A percentile compares a stretch with the other conserved stretches of the same genome.
Conservation (phyloP, 2,329 filamentous ascomycete species). For the Cladosporium sp. region DNA sequence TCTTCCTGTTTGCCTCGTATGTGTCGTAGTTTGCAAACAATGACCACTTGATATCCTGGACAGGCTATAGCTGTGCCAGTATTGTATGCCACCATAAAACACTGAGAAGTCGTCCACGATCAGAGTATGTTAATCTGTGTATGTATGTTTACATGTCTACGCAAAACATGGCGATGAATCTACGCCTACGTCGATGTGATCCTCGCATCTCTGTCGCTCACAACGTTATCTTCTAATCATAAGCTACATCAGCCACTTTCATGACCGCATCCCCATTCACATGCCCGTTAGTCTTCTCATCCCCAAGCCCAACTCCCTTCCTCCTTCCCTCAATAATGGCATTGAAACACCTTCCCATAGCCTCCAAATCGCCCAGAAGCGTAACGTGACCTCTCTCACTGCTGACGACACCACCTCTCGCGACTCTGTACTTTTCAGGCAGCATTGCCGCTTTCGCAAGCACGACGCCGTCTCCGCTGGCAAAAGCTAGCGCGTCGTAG, state of each 20-base stretch:
- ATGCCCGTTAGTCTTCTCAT: neutral
- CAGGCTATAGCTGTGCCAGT: no score
- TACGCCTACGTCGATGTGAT: no score
- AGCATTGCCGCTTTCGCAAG: slow-evolving; percentile 81
- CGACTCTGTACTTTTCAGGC: slow-evolving; percentile 71
- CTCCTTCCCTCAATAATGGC: slow-evolving; percentile 63
- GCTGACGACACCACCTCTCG: slow-evolving; percentile 68
- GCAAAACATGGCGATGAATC: no score
- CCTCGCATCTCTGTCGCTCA: no score
- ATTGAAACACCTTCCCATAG: slow-evolving; percentile 68
- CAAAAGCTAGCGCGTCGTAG: slow-evolving; percentile 84
- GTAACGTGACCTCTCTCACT: slow-evolving; percentile 85
- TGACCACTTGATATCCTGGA: no score
- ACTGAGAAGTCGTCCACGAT: no score
- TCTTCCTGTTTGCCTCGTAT: no score
- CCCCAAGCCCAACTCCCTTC: slow-evolving; percentile 64
- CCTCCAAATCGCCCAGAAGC: slow-evolving; percentile 77
- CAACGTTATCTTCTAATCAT: neutral
- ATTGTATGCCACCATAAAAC: no score
- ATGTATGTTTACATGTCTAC: no score
- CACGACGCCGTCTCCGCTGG: slow-evolving; percentile 83
- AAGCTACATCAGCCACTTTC: neutral
- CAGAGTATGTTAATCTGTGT: no score
- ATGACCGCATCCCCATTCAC: neutral
- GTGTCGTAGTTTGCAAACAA: no score